Conservation (phyloP, 1,284 basidiomycete species). For the Ceratobasidium sp. region DNA sequence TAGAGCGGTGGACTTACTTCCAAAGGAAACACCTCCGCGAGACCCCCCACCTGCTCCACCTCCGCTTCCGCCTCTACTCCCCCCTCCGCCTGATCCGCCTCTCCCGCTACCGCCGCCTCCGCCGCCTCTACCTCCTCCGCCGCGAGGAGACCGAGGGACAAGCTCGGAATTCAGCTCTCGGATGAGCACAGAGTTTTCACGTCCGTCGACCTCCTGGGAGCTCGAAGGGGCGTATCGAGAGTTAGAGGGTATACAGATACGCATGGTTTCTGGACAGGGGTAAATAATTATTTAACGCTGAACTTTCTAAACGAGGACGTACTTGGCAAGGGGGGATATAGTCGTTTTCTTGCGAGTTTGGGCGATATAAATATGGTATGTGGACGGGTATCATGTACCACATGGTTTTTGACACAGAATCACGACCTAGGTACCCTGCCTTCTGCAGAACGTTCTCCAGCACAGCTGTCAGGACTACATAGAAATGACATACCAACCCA, state of each 20-base stretch:
- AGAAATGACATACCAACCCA: not conserved
- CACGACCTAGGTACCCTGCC: not conserved
- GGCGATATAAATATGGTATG: not conserved
- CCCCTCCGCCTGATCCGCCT: not conserved
- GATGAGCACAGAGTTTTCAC: slow-evolving; percentile 8
- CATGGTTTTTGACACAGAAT: not conserved
- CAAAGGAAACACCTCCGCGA: slow-evolving; percentile 30
- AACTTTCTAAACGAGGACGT: not conserved
- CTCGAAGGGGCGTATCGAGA: not conserved
- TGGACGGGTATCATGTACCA: not conserved
- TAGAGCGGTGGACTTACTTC: not conserved
- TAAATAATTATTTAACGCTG: not conserved
- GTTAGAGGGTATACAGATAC: not conserved
- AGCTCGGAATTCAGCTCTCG: not conserved
- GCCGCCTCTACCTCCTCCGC: slow-evolving; percentile 27
- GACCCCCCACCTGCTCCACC: slow-evolving; percentile 14
- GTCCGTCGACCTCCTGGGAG: slow-evolving; percentile 3
- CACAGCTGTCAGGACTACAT: not conserved
- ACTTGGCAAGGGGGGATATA: not conserved
- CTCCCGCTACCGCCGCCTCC: not conserved
- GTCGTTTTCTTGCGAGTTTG: not conserved
- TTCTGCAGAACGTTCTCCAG: not conserved
- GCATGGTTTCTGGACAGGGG: not conserved
- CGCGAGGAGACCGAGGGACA: slow-evolving; percentile 8
- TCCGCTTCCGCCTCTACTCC: not conserved